Evolutionary conservation across 306 rosid genomes (phyloP).

Genomic region (Canavalia gladiata): DNA sequence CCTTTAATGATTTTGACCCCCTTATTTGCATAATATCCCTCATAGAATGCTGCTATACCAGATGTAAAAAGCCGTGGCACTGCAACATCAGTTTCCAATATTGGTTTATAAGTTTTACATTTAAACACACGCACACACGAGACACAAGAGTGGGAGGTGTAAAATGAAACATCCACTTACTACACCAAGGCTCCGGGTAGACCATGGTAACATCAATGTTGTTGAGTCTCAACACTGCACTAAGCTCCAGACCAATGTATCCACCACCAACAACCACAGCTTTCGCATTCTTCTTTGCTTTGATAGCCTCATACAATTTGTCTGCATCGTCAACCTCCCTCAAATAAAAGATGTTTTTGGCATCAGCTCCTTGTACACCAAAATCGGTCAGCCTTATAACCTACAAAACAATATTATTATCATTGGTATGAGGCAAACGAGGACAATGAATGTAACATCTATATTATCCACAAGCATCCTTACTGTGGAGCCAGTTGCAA

Average conservation of each 20-base stretch:
- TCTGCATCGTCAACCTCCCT: conserved; percentile 97
- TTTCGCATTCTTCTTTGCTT: conserved; percentile 81
- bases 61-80: conserved; percentile 98
- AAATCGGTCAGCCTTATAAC: conserved; percentile 87
- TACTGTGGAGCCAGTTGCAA: conserved; percentile 96
- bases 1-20: conserved; percentile 90
- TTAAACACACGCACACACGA: background rate
- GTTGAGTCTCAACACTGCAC: conserved; percentile 86
- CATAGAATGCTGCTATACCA: conserved; percentile 88
- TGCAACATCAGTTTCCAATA: conserved; percentile 54
- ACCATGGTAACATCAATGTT: conserved; percentile 86
- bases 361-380: conserved; percentile 96
- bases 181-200: conserved; percentile 99
- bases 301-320: conserved; percentile 72
- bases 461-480: conserved; percentile 43
- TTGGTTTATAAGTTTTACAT: conserved; percentile 26
- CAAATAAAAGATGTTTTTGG: conserved; percentile 92
- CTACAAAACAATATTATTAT: conserved; percentile 54
- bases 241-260: conserved; percentile 93
- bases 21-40: conserved; percentile 81
- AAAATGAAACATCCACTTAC: conserved; percentile 69
- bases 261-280: conserved; percentile 99
- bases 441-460: conserved; percentile 37
- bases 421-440: conserved; percentile 11
- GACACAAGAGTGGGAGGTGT: conserved; percentile 2